Percentiles rank a stretch among this genome's conserved stretches.
phyloP scores from a whole-genome alignment of 805 yeast species.

The Barnettozyma vustinii region DNA sequence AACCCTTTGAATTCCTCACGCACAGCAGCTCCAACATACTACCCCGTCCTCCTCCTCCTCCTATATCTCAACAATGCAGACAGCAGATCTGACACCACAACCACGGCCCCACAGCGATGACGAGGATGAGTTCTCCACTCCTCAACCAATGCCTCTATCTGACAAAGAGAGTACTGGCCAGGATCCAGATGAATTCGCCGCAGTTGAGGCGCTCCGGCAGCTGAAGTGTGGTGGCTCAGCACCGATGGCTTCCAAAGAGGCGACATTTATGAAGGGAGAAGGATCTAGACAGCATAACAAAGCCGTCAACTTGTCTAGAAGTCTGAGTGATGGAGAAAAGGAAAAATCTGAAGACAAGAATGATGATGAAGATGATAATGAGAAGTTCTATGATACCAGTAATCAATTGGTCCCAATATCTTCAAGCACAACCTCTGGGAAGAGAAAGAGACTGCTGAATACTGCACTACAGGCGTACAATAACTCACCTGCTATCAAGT shows the following conservation, averaged over 20 bases:
- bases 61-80: not conserved
- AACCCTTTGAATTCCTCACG: not conserved
- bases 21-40: not conserved
- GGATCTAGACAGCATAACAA: not conserved
- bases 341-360: conserved; percentile 1
- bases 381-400: conserved; percentile 39
- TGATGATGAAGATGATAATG: conserved; percentile 25
- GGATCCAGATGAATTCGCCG: conserved; percentile 6
- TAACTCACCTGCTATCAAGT: conserved; percentile 44
- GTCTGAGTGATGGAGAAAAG: not conserved
- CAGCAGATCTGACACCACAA: not conserved
- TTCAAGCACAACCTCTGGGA: not conserved
- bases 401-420: conserved; percentile 9
- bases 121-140: not conserved
- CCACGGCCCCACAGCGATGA: not conserved
- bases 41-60: no score
- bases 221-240: conserved; percentile 7
- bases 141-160: conserved; percentile 1
- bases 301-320: not conserved
- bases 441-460: conserved; percentile 6
- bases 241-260: not conserved
- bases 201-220: conserved; percentile 10
- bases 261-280: conserved; percentile 2
- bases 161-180: not conserved
- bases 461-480: conserved; percentile 28